Percentiles rank a stretch among this genome's conserved stretches.
These are phyloP conservation scores for Brachypodium distachyon DNA, from an alignment of 202 grass and related monocot genomes.

Conservation along the genomic window DNA sequence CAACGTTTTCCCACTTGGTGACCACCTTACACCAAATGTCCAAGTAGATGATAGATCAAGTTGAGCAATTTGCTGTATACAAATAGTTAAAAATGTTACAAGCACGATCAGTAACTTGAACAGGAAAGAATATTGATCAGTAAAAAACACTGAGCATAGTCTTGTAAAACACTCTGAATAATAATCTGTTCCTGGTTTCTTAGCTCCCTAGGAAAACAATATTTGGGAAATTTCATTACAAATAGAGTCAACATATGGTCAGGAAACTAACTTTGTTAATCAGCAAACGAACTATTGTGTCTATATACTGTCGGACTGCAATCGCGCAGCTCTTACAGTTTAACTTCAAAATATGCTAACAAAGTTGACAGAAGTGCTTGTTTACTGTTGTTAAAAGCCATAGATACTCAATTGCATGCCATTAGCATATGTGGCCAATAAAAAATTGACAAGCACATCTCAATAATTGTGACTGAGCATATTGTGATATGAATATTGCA, in stretches of 20 bases:
- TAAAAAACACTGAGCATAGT: neutral
- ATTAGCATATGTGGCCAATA: neutral
- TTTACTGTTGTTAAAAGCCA: neutral
- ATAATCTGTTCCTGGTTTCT: neutral
- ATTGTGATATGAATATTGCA: neutral
- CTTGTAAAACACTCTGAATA: neutral
- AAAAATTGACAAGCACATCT: neutral
- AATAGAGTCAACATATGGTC: neutral
- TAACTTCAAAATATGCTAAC: neutral
- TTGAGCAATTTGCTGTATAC: conserved; percentile 88
- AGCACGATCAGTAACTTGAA: neutral
- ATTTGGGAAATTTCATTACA: neutral
- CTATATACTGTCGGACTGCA: no score
- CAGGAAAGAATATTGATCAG: neutral
- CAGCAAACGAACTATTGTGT: neutral
- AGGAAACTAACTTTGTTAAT: neutral
- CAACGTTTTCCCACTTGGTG: conserved; percentile 84
- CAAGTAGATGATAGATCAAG: conserved; percentile 91
- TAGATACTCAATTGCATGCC: neutral
- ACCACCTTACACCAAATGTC: conserved; percentile 96
- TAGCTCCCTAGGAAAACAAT: neutral
- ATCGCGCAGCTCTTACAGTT: no score
- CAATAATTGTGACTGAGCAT: neutral
- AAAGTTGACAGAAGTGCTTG: neutral
- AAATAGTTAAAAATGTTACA: conserved; percentile 5